Percentiles rank a stretch among this genome's conserved stretches.
phyloP scores from a whole-genome alignment of 2,329 filamentous ascomycete genomes.

The Phoma sp. region DNA sequence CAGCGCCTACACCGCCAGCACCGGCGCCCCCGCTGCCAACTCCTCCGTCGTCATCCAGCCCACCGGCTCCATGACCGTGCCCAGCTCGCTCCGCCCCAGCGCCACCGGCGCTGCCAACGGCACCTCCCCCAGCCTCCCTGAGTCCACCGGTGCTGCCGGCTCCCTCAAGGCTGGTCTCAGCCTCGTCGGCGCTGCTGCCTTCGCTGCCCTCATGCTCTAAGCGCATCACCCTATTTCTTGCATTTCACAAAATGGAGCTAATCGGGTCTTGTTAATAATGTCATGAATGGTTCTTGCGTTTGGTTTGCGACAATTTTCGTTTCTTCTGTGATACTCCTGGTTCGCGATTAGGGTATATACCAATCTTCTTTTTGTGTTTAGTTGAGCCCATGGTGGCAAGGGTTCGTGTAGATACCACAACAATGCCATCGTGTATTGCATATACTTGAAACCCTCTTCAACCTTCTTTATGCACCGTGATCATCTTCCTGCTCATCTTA shows the following conservation, averaged over 20 bases:
- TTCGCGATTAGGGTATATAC: constrained; percentile 26
- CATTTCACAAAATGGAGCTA: constrained; percentile 14
- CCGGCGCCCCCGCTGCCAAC: constrained; percentile 35
- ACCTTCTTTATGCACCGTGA: background rate
- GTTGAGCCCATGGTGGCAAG: constrained; percentile 15
- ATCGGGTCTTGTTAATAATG: constrained; percentile 26
- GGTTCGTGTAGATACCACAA: constrained; percentile 15
- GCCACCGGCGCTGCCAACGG: constrained; percentile 31
- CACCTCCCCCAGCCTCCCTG: constrained; percentile 29
- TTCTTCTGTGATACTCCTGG: constrained; percentile 23
- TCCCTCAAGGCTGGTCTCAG: constrained; percentile 44
- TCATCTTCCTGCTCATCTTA: background rate
- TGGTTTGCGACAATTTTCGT: constrained; percentile 5
- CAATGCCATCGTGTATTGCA: constrained; percentile 15
- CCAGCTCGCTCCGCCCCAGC: constrained; percentile 40
- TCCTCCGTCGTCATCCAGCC: constrained; percentile 37
- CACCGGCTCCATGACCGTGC: constrained; percentile 43
- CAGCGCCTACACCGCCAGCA: constrained; percentile 19
- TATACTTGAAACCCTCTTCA: background rate
- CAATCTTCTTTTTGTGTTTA: constrained; percentile 11
- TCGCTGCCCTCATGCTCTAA: constrained; percentile 50
- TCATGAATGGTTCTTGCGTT: constrained; percentile 21
- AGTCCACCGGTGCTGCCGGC: constrained; percentile 43
- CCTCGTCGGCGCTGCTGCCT: constrained; percentile 50
- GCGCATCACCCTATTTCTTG: constrained; percentile 12